Evolutionary conservation across 1,139 yeast species (phyloP), one percentile per base, ranked within the genome.

Genomic region (Suhomyces wounanorum): DNA sequence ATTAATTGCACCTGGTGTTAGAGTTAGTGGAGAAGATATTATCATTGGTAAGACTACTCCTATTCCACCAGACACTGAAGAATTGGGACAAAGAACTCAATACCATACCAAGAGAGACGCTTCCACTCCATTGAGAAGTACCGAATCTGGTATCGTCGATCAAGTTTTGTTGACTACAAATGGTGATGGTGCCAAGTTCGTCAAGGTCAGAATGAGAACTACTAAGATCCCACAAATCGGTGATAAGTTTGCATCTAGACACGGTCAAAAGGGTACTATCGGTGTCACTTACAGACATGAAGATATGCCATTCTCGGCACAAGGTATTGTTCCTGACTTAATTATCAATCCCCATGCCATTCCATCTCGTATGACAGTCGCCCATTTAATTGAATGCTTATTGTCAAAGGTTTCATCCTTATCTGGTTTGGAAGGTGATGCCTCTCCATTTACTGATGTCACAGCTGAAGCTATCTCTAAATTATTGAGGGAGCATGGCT

Each of bases 281-380:
- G 99, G 99, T 84, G 96, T 94, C 55, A 94, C 99, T 0, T 95
- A 94, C 68, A 84, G 98, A 67, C 95, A 94, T 69, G 99, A 94
- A 72, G 99, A 94, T 70, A 94, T 94, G 98, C 99, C 99, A 31
- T 94, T 95, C 69, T 86, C 96, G n/a, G 79, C 89, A 2, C 95
- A 94, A 71, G 99, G 99, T 68, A 74, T 92, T 66, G 97, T 92
- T 35, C 99, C 99, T 5, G 99, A 94, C 75, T 81, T 94, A 68
- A 89, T 94, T 64, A 94, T 94, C 69, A 94, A 94, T 70, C 99
- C 99, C 0, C 99, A 94, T 73, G 99, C 99, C 66, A 94, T 94
- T 82, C 99, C 99, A 61, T 94, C 99, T 52, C 97, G 99, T 82
- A 94, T 94, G 99, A 94, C 99, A 45, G 99, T 94, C 55, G 99